Evolutionary conservation across 768 basidiomycete genomes (phyloP).

Genomic region (Hypholoma fasciculare): DNA sequence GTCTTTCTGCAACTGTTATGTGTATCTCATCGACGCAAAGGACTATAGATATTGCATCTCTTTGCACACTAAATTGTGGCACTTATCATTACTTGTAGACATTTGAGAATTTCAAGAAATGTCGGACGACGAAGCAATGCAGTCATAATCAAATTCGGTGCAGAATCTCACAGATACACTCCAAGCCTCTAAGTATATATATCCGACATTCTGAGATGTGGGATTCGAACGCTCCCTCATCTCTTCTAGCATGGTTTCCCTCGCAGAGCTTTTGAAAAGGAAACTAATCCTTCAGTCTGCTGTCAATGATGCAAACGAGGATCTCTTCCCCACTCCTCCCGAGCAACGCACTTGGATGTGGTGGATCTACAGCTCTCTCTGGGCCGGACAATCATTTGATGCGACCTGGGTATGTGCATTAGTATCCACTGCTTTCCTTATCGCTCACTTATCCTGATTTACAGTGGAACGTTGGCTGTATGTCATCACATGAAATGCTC

Average conservation of each 20-base stretch:
- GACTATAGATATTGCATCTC: no score
- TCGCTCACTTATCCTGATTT: background rate
- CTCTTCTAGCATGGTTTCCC: background rate
- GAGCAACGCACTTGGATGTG: conserved; percentile 13
- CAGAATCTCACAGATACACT: no score
- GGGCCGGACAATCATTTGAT: conserved; percentile 15
- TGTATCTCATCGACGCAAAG: no score
- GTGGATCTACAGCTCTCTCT: conserved; percentile 16
- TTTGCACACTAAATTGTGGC: no score
- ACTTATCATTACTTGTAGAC: no score
- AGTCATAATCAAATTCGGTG: no score
- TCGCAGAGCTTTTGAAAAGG: conserved; percentile 1
- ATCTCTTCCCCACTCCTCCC: conserved; percentile 13
- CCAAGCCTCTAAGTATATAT: no score
- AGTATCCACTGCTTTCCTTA: background rate
- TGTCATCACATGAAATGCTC: background rate
- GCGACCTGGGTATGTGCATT: conserved; percentile 10
- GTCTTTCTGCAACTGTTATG: no score
- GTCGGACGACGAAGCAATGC: no score
- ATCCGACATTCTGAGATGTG: no score
- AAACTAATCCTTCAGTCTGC: conserved; percentile 9
- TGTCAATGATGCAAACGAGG: conserved; percentile 10
- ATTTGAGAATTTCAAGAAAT: no score
- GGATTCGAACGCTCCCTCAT: background rate
- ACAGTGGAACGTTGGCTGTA: conserved; percentile 17